Evolutionary conservation across 2,329 filamentous ascomycete genomes (phyloP).

Genomic region (Penicillium sclerotiorum): DNA sequence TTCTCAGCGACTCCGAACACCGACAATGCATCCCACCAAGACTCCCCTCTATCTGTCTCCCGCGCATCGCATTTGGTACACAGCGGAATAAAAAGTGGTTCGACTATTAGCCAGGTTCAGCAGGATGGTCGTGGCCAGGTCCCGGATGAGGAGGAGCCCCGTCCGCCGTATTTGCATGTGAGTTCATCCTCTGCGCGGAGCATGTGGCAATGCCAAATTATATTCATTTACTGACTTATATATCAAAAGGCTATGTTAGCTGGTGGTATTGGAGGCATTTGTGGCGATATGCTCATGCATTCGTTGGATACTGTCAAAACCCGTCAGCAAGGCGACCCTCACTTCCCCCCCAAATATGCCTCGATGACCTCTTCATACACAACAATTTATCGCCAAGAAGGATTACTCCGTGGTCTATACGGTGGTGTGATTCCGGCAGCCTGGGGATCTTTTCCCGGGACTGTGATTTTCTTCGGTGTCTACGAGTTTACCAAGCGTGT

Average conservation of each 20-base stretch:
- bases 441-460: constrained; percentile 89
- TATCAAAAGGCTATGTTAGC: constrained; percentile 99
- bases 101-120: constrained; percentile 27
- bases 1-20: constrained; percentile 50
- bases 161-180: constrained; percentile 67
- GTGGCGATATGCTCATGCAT: constrained; percentile 97
- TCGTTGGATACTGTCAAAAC: constrained; percentile 98
- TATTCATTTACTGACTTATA: not conserved
- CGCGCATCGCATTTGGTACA: constrained; percentile 16
- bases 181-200: constrained; percentile 32
- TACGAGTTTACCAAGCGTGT: constrained; percentile 94
- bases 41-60: constrained; percentile 29
- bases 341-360: constrained; percentile 88
- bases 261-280: constrained; percentile 87
- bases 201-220: not conserved
- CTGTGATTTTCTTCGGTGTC: constrained; percentile 90
- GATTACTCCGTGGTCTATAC: constrained; percentile 81
- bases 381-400: constrained; percentile 92
- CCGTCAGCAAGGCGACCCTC: constrained; percentile 92
- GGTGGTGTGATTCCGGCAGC: constrained; percentile 92
- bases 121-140: constrained; percentile 47
- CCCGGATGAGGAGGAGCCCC: constrained; percentile 56
- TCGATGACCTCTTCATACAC: constrained; percentile 88
- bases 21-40: constrained; percentile 24
- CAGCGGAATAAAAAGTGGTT: constrained; percentile 19